Conservation (phyloP, 2,329 filamentous ascomycete species). For the Exophiala sideris region DNA sequence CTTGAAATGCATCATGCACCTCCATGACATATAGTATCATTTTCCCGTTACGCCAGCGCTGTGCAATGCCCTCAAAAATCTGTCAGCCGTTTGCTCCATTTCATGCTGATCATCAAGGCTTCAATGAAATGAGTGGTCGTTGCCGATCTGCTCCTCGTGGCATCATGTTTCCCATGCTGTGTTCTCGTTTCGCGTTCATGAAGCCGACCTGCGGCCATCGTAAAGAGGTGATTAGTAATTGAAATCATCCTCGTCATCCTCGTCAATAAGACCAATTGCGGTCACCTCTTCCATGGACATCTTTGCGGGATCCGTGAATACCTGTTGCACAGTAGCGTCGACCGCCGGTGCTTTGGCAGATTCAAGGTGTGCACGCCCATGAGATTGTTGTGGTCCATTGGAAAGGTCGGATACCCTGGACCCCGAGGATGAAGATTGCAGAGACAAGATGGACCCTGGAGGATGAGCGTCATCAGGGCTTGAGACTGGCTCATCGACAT, state of each 20-base stretch:
- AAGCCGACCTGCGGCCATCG: no score
- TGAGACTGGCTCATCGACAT: background rate
- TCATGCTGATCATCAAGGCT: background rate
- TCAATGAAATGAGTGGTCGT: background rate
- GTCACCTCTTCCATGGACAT: conserved; percentile 12
- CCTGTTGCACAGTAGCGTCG: background rate
- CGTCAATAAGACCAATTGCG: background rate
- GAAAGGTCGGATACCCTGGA: background rate
- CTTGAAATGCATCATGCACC: background rate
- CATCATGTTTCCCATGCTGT: background rate
- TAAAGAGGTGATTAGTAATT: background rate
- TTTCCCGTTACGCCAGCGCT: no score
- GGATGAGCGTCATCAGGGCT: conserved; percentile 6
- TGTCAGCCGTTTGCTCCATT: no score
- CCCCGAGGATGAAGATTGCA: background rate
- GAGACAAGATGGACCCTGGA: background rate
- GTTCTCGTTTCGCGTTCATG: no score
- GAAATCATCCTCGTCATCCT: conserved; percentile 17
- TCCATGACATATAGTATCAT: no score
- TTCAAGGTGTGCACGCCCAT: background rate
- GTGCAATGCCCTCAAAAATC: no score
- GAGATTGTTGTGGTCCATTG: background rate
- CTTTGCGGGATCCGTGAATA: conserved; percentile 12
- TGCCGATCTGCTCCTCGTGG: background rate
- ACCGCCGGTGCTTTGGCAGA: background rate